Evolutionary conservation across 768 basidiomycete genomes (phyloP), one percentile per base, ranked within the genome.

Genomic region (Cystobasidium ongulense): DNA sequence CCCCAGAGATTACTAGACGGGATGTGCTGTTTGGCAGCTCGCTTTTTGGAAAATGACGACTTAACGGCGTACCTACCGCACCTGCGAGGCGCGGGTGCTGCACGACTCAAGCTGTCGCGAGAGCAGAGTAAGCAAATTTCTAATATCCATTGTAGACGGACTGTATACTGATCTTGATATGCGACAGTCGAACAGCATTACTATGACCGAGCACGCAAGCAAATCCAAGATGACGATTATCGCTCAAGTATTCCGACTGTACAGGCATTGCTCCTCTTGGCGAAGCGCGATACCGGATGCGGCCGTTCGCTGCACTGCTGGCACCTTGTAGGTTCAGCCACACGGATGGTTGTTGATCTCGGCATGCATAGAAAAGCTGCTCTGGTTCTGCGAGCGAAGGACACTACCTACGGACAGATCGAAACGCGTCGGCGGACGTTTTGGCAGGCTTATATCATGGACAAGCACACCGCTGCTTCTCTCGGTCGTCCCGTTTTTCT

Each of bases 401-500:
- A 54, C 17, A 59, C 68, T 7, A 71, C 68, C 1, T 71, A 57
- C 38, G 68, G 68, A 1, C 52, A 71, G 27, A 54, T 57, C 27
- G 68, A 71, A 36, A 59, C 68, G 46, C 33, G 68, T 35, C n/a
- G 68, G 53, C 50, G 68, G 68, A 54, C 54, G 5, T 71, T 71
- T 27, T 71, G 68, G 68, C 68, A 71, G 25, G 68, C 68, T n/a
- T 71, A 71, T 27, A 71, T 71, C 54, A 71, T 71, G 68, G 68
- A 71, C 54, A 71, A 71, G 54, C 68, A 71, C 27, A 33, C 68
- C 18, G 68, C 68, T 13, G 68, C 68, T 1, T 71, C 68, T 17
- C 54, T 71, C 33, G 68, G 68, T 11, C 3, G 68, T 15, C 68
- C 68, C 3, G 68, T 71, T 10, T 71, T 71, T 35, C 43, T 71